phyloP scores from a whole-genome alignment of 2,329 filamentous ascomycete species.

The Cytospora chrysosperma region DNA sequence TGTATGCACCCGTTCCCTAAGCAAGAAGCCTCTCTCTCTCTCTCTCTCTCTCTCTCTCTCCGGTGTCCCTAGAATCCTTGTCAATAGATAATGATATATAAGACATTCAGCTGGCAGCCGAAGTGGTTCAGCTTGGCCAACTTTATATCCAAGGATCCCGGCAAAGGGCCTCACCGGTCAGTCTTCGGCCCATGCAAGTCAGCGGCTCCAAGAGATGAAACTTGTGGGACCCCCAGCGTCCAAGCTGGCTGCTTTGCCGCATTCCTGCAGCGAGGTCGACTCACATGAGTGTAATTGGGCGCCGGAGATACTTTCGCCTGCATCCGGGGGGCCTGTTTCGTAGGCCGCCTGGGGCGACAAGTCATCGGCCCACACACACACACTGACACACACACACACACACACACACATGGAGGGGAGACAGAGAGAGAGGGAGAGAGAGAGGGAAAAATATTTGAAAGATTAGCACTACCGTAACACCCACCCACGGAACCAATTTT shows the following conservation, averaged over 20 bases:
- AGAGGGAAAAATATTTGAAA: too few species aligned
- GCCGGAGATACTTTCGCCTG: background rate
- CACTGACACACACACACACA: too few species aligned
- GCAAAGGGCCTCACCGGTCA: constrained; percentile 3
- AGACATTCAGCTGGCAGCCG: background rate
- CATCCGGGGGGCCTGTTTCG: background rate
- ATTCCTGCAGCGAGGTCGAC: constrained; percentile 9
- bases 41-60: too few species aligned
- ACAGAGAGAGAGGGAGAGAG: too few species aligned
- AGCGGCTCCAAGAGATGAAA: constrained; percentile 7
- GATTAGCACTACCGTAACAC: background rate
- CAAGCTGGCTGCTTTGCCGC: constrained; percentile 7
- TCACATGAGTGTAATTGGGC: constrained; percentile 10
- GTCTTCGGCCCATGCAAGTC: constrained; percentile 1
- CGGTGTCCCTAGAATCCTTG: background rate
- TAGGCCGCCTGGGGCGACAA: background rate
- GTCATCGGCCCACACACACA: background rate
- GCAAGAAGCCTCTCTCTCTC: too few species aligned
- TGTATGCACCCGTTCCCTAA: background rate
- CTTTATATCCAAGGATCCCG: constrained; percentile 2
- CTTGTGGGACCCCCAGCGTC: constrained; percentile 3
- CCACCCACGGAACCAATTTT: background rate
- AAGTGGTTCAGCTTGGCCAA: background rate
- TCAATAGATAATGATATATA: background rate
- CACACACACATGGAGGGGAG: too few species aligned